Evolutionary conservation across 2,329 filamentous ascomycete genomes (phyloP).

Genomic region (Sporothrix brunneoviolacea): DNA sequence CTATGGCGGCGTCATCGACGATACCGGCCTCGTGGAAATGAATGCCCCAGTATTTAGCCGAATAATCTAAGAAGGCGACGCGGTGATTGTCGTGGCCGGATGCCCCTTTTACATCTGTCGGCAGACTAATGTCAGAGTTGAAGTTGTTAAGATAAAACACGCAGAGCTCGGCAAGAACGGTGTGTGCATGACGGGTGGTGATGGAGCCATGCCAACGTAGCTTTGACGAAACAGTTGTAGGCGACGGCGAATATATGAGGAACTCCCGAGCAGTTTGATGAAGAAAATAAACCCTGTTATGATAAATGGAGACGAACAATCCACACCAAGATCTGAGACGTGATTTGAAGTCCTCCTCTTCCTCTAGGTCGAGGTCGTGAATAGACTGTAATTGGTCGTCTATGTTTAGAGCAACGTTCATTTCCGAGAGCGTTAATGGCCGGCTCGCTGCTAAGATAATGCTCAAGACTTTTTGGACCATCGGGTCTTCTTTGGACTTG

Average conservation of each 20-base stretch:
- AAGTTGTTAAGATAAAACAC: slow-evolving; percentile 19
- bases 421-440: slow-evolving; percentile 24
- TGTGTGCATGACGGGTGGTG: slow-evolving; percentile 18
- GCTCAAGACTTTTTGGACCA: slow-evolving; percentile 19
- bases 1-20: slow-evolving; percentile 10
- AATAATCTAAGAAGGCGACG: slow-evolving; percentile 20
- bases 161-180: slow-evolving; percentile 20
- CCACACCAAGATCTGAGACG: slow-evolving; percentile 24
- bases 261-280: slow-evolving; percentile 30
- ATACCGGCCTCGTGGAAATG: slow-evolving; percentile 19
- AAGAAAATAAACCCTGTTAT: slow-evolving; percentile 25
- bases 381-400: neutral
- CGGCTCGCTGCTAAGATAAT: slow-evolving; percentile 24
- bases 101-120: neutral
- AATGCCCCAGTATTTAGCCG: slow-evolving; percentile 17
- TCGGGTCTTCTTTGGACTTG: slow-evolving; percentile 15
- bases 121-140: neutral
- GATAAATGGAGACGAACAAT: slow-evolving; percentile 25
- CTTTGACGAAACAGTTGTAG: neutral
- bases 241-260: slow-evolving; percentile 17
- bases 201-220: slow-evolving; percentile 20
- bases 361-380: slow-evolving; percentile 20
- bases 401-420: slow-evolving; percentile 24
- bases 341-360: slow-evolving; percentile 16
- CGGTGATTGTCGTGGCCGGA: too few species aligned